phyloP scores from a whole-genome alignment of 305 asterid genomes.

The Fraxinus greggii region DNA sequence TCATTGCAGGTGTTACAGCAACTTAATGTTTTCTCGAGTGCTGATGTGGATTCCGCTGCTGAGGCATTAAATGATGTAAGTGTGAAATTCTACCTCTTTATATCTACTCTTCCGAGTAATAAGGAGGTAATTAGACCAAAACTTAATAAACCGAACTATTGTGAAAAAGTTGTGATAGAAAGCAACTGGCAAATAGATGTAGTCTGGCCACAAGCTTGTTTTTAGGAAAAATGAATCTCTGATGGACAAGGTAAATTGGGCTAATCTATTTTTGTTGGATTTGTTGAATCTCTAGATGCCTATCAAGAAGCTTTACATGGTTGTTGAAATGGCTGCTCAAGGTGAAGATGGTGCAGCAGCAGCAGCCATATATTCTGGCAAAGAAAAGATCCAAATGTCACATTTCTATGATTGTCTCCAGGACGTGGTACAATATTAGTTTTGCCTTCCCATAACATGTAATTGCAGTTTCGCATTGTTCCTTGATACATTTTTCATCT shows the following conservation, averaged over 20 bases:
- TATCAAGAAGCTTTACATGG: conserved; percentile 81
- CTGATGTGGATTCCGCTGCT: conserved; percentile 85
- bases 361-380: conserved; percentile 74
- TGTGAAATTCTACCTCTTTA: conserved; percentile 10
- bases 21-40: conserved; percentile 66
- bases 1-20: conserved; percentile 69
- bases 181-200: not conserved
- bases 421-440: conserved; percentile 59
- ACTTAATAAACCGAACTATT: too few relatives aligned
- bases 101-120: not conserved
- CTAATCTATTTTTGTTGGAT: not conserved
- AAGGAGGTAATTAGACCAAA: not conserved
- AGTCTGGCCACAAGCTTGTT: not conserved
- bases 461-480: not conserved
- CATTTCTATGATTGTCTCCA: conserved; percentile 84
- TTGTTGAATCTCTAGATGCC: conserved; percentile 58
- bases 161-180: not conserved
- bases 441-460: not conserved
- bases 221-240: not conserved
- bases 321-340: conserved; percentile 93
- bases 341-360: conserved; percentile 88
- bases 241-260: not conserved
- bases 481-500: not conserved
- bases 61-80: conserved; percentile 91
- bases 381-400: conserved; percentile 63